A percentile compares a stretch with the other conserved stretches of the same genome.
phyloP scores from a whole-genome alignment of 495 filamentous ascomycete genomes.

The Lindgomyces ingoldianus region DNA sequence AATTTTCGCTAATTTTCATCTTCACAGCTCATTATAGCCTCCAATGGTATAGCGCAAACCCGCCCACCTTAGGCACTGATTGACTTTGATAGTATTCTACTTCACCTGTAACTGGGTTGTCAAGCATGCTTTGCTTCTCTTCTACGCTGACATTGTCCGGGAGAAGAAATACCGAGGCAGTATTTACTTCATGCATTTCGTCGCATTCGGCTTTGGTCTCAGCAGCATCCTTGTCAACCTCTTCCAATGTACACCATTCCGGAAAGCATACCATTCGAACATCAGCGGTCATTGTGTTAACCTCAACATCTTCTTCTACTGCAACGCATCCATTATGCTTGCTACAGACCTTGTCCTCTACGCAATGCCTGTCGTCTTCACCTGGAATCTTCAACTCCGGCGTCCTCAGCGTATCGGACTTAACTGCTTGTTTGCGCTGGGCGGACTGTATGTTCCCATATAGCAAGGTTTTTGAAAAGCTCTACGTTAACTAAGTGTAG shows the following conservation, averaged over 20 bases:
- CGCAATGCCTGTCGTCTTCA: constrained; percentile 32
- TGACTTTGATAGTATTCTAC: constrained; percentile 17
- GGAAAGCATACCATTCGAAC: constrained; percentile 6
- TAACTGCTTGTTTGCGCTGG: constrained; percentile 25
- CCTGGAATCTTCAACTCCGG: constrained; percentile 18
- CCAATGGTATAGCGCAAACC: constrained; percentile 1
- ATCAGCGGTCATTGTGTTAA: constrained; percentile 17
- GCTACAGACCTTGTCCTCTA: constrained; percentile 25
- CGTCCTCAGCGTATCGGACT: constrained; percentile 21
- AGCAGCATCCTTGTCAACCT: constrained; percentile 25
- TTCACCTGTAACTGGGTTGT: constrained; percentile 33
- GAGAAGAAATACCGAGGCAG: background rate
- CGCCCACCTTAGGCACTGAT: background rate
- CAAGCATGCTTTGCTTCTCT: constrained; percentile 35
- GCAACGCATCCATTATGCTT: constrained; percentile 24
- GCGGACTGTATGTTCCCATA: constrained; percentile 23
- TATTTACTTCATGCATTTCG: constrained; percentile 32
- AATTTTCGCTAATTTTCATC: background rate
- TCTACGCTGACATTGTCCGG: constrained; percentile 27
- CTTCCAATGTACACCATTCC: constrained; percentile 29
- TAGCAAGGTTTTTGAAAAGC: background rate
- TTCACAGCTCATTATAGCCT: constrained; percentile 14
- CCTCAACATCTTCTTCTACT: constrained; percentile 21
- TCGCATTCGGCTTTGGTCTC: constrained; percentile 28
- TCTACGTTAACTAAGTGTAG: background rate